Conservation (phyloP, 1,139 yeast genomes). For the Debaryomyces nepalensis region DNA sequence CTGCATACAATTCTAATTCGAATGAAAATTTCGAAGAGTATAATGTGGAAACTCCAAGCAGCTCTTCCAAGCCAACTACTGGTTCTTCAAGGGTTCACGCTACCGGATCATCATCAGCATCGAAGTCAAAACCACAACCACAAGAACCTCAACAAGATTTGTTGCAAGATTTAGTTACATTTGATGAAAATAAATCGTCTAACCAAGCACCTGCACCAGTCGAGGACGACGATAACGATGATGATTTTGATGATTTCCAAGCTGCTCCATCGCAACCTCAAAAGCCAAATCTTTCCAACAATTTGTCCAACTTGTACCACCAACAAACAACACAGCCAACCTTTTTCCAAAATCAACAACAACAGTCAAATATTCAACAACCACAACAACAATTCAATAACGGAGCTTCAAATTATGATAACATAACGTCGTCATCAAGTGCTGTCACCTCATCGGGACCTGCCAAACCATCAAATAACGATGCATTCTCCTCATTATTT, state of each 20-base stretch:
- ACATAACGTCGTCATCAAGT: slow-evolving; percentile 13
- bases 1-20: slow-evolving; percentile 42
- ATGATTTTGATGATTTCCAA: slow-evolving; percentile 94
- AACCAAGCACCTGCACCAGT: slow-evolving; percentile 23
- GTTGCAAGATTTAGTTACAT: slow-evolving; percentile 60
- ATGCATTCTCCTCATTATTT: slow-evolving; percentile 85
- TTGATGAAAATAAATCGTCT: slow-evolving; percentile 38
- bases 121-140: slow-evolving; percentile 25
- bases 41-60: slow-evolving; percentile 48
- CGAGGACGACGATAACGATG: slow-evolving; percentile 64
- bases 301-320: slow-evolving; percentile 46
- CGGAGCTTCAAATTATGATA: slow-evolving; percentile 18
- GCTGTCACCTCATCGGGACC: slow-evolving; percentile 33
- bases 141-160: slow-evolving; percentile 45
- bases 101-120: slow-evolving; percentile 22
- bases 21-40: slow-evolving; percentile 71
- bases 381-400: slow-evolving; percentile 19
- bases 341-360: slow-evolving; percentile 19
- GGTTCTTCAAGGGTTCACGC: slow-evolving; percentile 49
- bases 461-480: slow-evolving; percentile 49
- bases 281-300: slow-evolving; percentile 36
- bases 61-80: slow-evolving; percentile 48
- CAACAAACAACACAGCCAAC: slow-evolving; percentile 21
- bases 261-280: slow-evolving; percentile 60
- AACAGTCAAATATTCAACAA: slow-evolving; percentile 19